phyloP scores from a whole-genome alignment of 306 rosid species.

The Dryas drummondii region DNA sequence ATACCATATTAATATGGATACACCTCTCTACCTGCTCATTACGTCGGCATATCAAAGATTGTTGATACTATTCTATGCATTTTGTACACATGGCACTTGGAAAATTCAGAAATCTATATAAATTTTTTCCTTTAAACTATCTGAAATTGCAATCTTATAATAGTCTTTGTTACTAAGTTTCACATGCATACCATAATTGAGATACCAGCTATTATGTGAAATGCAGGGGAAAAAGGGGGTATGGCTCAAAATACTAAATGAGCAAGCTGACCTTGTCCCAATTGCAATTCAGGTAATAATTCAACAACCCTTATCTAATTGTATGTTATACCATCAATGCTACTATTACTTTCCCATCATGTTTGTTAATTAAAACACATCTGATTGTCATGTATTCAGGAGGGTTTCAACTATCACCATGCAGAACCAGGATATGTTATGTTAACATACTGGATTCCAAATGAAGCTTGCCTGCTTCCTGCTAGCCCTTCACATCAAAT shows the following conservation, averaged over 20 bases:
- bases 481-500: constrained; percentile 50
- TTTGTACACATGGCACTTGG: too few relatives aligned
- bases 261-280: constrained; percentile 45
- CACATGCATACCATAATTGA: too few relatives aligned
- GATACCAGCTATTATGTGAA: not conserved
- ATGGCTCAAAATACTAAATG: constrained; percentile 46
- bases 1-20: not conserved
- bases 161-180: too few relatives aligned
- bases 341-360: not conserved
- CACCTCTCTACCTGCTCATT: too few relatives aligned
- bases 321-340: not conserved
- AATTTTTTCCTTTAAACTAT: not conserved
- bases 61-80: too few relatives aligned
- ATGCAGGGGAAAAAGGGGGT: constrained; percentile 42
- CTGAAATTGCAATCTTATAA: not conserved
- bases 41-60: not conserved
- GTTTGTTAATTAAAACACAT: not conserved
- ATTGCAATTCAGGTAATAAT: constrained; percentile 41
- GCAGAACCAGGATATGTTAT: constrained; percentile 51
- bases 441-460: constrained; percentile 46
- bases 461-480: constrained; percentile 41
- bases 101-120: too few relatives aligned
- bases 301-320: not conserved
- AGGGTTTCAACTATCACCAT: constrained; percentile 50
- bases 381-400: constrained; percentile 24